phyloP scores from a whole-genome alignment of 805 yeast species.

The Cyberlindnera xylosilytica region DNA sequence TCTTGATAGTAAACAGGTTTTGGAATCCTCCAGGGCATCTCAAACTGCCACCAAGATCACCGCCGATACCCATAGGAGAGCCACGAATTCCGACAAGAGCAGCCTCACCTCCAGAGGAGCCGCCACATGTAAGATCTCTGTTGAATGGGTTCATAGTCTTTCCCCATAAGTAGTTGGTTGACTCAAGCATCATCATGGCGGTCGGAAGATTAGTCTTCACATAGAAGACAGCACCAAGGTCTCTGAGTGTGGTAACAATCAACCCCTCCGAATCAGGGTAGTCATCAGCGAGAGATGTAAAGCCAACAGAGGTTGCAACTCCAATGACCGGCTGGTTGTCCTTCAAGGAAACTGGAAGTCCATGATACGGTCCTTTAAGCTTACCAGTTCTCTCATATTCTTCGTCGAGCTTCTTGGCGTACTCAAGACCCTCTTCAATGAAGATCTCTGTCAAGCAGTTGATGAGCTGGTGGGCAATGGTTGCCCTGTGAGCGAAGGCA shows the following conservation, averaged over 20 bases:
- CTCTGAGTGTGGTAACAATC: slow-evolving; percentile 37
- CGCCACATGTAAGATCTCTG: slow-evolving; percentile 42
- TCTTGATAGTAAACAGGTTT: slow-evolving; percentile 39
- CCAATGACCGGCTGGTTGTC: slow-evolving; percentile 40
- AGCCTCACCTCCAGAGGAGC: slow-evolving; percentile 53
- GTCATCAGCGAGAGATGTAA: slow-evolving; percentile 33
- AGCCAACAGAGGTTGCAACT: slow-evolving; percentile 48
- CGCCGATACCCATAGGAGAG: slow-evolving; percentile 48
- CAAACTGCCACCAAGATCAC: slow-evolving; percentile 51
- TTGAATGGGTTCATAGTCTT: slow-evolving; percentile 43
- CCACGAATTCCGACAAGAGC: slow-evolving; percentile 44
- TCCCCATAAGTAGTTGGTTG: slow-evolving; percentile 42
- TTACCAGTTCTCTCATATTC: slow-evolving; percentile 44
- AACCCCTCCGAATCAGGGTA: slow-evolving; percentile 34
- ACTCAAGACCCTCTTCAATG: slow-evolving; percentile 50
- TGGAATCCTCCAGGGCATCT: slow-evolving; percentile 44
- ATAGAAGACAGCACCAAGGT: slow-evolving; percentile 50
- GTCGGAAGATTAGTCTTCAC: slow-evolving; percentile 52
- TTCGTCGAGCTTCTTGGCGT: slow-evolving; percentile 53
- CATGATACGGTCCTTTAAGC: slow-evolving; percentile 61
- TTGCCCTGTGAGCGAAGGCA: slow-evolving; percentile 57
- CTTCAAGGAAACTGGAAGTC: slow-evolving; percentile 61
- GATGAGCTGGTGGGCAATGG: slow-evolving; percentile 52
- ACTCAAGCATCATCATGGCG: slow-evolving; percentile 47
- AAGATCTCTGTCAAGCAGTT: slow-evolving; percentile 36